A percentile compares a stretch with the other conserved stretches of the same genome.
Conservation (phyloP, 805 yeast genomes). For the Starmerella geochares region DNA sequence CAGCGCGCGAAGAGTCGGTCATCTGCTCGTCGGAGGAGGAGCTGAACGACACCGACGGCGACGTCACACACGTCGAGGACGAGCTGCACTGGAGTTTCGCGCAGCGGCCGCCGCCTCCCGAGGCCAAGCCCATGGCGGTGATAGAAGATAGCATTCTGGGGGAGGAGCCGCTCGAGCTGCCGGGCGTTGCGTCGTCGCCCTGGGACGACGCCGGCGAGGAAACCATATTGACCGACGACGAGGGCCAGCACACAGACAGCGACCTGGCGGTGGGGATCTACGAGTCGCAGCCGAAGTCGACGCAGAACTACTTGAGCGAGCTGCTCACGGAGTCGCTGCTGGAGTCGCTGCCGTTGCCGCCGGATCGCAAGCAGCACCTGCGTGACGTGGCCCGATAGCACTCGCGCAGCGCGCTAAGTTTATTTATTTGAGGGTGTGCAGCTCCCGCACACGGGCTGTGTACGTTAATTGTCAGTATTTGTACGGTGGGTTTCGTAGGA, state of each 20-base stretch:
- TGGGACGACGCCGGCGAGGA: constrained; percentile 5
- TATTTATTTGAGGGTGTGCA: too few relatives aligned
- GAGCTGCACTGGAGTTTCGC: neutral
- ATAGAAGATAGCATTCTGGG: neutral
- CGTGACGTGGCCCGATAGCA: neutral
- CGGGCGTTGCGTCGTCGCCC: neutral
- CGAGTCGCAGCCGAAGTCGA: neutral
- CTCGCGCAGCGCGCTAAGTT: too few relatives aligned
- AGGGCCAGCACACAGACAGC: constrained; percentile 11
- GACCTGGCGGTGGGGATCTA: constrained; percentile 1
- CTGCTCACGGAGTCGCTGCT: constrained; percentile 28
- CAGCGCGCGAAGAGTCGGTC: constrained; percentile 1
- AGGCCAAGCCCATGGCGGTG: too few relatives aligned
- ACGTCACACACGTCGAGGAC: neutral
- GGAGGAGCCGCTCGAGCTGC: neutral
- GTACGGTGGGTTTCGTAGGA: too few relatives aligned
- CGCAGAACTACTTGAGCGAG: constrained; percentile 22
- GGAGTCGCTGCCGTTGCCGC: constrained; percentile 28
- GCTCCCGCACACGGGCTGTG: too few relatives aligned
- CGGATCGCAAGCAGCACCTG: constrained; percentile 12
- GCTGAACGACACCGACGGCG: neutral
- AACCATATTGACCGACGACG: constrained; percentile 13
- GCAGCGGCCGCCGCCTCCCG: neutral
- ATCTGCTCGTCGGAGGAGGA: constrained; percentile 1
- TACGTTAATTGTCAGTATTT: too few relatives aligned